Evolutionary conservation across 345 rosid genomes (phyloP).

Genomic region (Gossypium herbaceum): DNA sequence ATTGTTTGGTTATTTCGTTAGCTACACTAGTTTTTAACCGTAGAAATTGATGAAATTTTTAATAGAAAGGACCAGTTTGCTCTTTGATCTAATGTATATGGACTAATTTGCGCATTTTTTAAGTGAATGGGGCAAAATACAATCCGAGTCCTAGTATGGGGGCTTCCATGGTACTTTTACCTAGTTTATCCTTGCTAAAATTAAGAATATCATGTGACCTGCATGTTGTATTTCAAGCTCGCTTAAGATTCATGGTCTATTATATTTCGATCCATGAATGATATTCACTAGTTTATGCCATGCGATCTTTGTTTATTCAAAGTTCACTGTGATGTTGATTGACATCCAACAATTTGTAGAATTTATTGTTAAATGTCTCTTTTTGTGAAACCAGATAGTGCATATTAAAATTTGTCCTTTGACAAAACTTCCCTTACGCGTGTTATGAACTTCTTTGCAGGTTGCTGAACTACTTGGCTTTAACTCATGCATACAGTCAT

Average conservation of each 20-base stretch:
- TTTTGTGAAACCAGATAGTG: background rate
- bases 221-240: background rate
- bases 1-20: too few relatives aligned
- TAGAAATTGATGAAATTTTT: too few relatives aligned
- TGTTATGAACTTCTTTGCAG: slow-evolving; percentile 30
- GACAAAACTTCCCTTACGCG: slow-evolving; percentile 5
- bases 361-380: background rate
- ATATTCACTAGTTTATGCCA: background rate
- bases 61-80: too few relatives aligned
- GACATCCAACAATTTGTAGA: background rate
- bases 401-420: background rate
- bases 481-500: slow-evolving; percentile 62
- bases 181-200: too few relatives aligned
- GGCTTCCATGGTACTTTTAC: too few relatives aligned
- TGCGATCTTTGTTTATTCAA: background rate
- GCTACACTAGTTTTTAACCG: too few relatives aligned
- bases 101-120: too few relatives aligned
- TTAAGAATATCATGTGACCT: background rate
- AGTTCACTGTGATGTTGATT: background rate
- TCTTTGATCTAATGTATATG: too few relatives aligned
- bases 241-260: background rate
- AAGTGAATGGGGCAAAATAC: too few relatives aligned
- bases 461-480: slow-evolving; percentile 79
- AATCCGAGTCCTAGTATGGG: too few relatives aligned
- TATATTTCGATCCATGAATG: background rate